A percentile compares a stretch with the other conserved stretches of the same genome.
Evolutionary conservation across 441 rosid species (phyloP).

Genomic region (Manihot esculenta): DNA sequence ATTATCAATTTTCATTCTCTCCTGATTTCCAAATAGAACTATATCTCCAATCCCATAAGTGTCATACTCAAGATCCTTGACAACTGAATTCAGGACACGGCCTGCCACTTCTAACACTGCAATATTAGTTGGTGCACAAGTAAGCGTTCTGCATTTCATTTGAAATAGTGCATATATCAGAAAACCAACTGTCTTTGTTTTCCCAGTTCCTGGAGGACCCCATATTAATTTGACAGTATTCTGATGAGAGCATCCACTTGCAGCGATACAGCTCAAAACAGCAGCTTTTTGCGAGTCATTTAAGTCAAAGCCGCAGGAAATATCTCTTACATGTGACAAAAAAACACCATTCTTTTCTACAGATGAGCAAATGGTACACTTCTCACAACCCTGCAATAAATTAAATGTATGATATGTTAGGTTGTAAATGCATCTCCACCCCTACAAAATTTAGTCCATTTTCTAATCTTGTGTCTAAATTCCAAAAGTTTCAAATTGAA

Average conservation of each 20-base stretch:
- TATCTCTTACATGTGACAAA: background rate
- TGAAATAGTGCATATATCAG: constrained; percentile 37
- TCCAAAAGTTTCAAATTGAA: no score
- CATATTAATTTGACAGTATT: constrained; percentile 46
- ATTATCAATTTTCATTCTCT: constrained; percentile 37
- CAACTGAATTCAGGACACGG: constrained; percentile 38
- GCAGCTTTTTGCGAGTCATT: constrained; percentile 40
- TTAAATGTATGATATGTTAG: background rate
- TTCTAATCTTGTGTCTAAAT: no score
- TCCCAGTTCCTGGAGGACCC: constrained; percentile 81
- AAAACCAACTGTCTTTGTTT: constrained; percentile 42
- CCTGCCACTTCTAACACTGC: constrained; percentile 53
- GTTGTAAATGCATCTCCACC: no score
- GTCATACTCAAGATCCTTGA: constrained; percentile 16
- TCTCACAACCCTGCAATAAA: constrained; percentile 29
- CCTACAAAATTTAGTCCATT: no score
- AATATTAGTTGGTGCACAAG: constrained; percentile 60
- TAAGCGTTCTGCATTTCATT: constrained; percentile 44
- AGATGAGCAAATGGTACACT: constrained; percentile 27
- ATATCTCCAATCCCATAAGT: constrained; percentile 43
- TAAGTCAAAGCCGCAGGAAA: constrained; percentile 11
- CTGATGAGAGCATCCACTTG: constrained; percentile 29
- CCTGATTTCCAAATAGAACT: constrained; percentile 45
- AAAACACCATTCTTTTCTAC: background rate
- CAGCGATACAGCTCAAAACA: constrained; percentile 25